These are phyloP conservation scores for Vitis rupestris DNA, from an alignment of 164 flowering plant species.

Conservation along the genomic window DNA sequence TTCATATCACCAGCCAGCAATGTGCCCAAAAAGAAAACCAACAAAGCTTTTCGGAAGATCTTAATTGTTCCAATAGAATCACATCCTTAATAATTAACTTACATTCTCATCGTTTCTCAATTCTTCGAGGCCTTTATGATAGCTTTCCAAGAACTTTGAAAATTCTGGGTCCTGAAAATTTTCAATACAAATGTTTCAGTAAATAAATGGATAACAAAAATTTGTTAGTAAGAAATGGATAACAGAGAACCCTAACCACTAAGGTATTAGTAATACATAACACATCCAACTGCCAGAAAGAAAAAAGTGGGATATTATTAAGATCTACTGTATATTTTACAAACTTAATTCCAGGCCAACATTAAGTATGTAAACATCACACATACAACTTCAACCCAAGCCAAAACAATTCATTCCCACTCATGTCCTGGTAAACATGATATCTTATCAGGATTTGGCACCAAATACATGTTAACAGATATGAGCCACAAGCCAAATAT, in stretches of 20 bases:
- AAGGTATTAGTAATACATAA: background rate
- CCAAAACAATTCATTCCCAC: background rate
- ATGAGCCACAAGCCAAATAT: too few relatives aligned
- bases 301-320: background rate
- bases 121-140: conserved; percentile 22
- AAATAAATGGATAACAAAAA: background rate
- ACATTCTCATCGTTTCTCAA: conserved; percentile 46
- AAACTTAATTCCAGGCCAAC: background rate
- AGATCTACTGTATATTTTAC: background rate
- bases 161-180: conserved; percentile 69
- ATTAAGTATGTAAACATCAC: background rate
- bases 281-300: background rate
- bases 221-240: background rate
- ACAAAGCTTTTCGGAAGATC: background rate
- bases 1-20: background rate
- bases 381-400: background rate
- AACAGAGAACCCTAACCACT: background rate
- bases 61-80: background rate
- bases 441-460: background rate
- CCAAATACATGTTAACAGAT: background rate
- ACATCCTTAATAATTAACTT: conserved; percentile 14
- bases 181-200: background rate
- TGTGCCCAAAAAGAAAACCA: background rate
- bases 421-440: background rate
- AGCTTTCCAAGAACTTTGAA: conserved; percentile 52